phyloP scores from a whole-genome alignment of 2,329 filamentous ascomycete genomes.

The Claviceps fusiformis region DNA sequence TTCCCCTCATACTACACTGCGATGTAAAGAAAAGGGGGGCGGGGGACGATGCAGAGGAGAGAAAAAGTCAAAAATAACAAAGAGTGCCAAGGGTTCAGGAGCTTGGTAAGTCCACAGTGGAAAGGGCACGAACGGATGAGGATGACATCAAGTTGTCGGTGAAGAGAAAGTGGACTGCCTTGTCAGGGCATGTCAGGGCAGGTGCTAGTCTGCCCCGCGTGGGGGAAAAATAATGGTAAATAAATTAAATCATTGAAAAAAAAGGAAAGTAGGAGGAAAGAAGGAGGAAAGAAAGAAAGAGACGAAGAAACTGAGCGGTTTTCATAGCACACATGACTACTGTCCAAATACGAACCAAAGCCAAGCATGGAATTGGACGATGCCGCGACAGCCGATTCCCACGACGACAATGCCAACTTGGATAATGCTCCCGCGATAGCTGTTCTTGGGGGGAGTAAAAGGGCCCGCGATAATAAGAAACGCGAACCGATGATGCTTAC shows the following conservation, averaged over 20 bases:
- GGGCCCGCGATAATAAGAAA: not conserved
- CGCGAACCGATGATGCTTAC: not conserved
- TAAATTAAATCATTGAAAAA: too few species aligned
- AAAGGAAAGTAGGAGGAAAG: too few species aligned
- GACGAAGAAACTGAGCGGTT: not conserved
- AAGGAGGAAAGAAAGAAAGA: too few species aligned
- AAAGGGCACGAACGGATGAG: not conserved
- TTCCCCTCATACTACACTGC: not conserved
- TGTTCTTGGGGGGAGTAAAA: not conserved
- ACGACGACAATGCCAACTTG: not conserved
- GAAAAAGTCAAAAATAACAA: not conserved
- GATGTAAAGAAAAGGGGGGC: not conserved
- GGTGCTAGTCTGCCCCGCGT: not conserved
- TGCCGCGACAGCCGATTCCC: not conserved
- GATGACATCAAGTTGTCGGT: not conserved
- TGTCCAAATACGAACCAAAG: not conserved
- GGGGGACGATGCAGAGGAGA: too few species aligned
- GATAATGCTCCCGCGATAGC: not conserved
- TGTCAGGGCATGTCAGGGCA: not conserved
- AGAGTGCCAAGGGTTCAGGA: not conserved
- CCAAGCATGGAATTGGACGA: not conserved
- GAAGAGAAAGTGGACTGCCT: not conserved
- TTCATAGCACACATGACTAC: not conserved
- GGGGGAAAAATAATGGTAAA: not conserved
- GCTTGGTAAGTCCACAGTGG: not conserved